Evolutionary conservation across 2,329 filamentous ascomycete species (phyloP).

Genomic region (Epichloe amarillans): DNA sequence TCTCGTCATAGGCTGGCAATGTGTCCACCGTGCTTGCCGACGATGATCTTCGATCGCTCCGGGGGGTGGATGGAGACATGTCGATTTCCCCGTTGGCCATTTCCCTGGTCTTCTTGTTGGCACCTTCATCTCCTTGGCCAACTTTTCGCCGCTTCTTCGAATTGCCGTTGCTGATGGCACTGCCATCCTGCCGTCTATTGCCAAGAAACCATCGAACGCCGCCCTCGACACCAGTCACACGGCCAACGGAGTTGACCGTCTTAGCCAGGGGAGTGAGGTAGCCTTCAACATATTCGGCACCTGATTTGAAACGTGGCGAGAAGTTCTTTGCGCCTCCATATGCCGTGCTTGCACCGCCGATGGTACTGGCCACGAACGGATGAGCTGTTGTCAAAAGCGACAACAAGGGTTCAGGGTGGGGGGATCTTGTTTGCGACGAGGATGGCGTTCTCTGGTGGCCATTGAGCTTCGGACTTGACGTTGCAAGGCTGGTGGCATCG

Average conservation of each 20-base stretch:
- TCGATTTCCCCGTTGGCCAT: constrained; percentile 9
- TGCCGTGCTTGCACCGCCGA: constrained; percentile 70
- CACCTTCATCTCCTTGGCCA: constrained; percentile 24
- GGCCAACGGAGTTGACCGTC: constrained; percentile 71
- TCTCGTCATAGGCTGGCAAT: constrained; percentile 72
- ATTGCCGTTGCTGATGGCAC: constrained; percentile 29
- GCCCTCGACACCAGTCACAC: constrained; percentile 77
- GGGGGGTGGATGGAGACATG: constrained; percentile 15
- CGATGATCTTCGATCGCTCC: constrained; percentile 40
- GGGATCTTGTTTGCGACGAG: constrained; percentile 15
- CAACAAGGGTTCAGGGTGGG: constrained; percentile 65
- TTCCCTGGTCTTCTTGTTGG: constrained; percentile 10
- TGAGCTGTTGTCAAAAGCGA: constrained; percentile 80
- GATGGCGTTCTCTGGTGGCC: constrained; percentile 3
- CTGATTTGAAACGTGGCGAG: constrained; percentile 76
- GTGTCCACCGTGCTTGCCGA: constrained; percentile 58
- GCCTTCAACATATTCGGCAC: constrained; percentile 81
- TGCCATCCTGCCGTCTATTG: constrained; percentile 35
- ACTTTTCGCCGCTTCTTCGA: constrained; percentile 48
- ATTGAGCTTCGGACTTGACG: constrained; percentile 19
- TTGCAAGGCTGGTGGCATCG: constrained; percentile 27
- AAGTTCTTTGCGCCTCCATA: constrained; percentile 85
- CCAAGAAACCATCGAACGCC: constrained; percentile 75
- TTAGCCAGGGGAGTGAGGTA: constrained; percentile 78
- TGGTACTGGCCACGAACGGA: constrained; percentile 71